Evolutionary conservation across 306 rosid genomes (phyloP), one percentile per base, ranked within the genome.

Genomic region (Acacia melanoxylon): DNA sequence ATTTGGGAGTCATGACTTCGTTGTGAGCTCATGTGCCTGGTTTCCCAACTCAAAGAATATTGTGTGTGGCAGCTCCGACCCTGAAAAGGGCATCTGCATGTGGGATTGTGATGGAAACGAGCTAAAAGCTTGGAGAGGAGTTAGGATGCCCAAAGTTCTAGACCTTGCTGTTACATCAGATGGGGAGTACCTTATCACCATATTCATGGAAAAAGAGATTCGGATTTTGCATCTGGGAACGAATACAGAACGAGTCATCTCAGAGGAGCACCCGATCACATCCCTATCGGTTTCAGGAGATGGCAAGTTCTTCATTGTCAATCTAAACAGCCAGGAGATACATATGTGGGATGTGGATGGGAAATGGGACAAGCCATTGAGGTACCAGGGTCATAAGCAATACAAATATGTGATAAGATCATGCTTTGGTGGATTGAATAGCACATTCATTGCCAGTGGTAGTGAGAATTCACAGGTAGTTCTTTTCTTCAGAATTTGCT

Each of bases 11-110:
- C 84, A 68, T 83, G 92, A 87, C 90, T 93, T 93, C 83, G 87
- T 86, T 82, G 94, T 95, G 83, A 94, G 97, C 94, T 93, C 98
- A 59, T 95, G 98, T 79, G 98, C 97, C 77, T 94, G 98, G 98
- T 91, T 92, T 91, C 97, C 97, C 4, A 88, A 91, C 90, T 93
- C 98, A 80, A 85, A 78, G 49, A 86, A 91, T 83, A 87, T 95
- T 83, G 95, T 89, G 37, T 93, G 99, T 87, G 98, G 98, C 91
- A 91, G 96, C 86, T 87, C 90, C 16, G 94, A 88, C 56, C 92
- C 93, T 33, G 94, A 90, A 87, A 93, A 87, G 80, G 98, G 98
- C 71, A 93, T 93, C 67, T 90, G 88, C 87, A 84, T 91, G 95
- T 95, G 98, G 94, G 95, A 93, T 81, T 93, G 97, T 52, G 87